A percentile compares a stretch with the other conserved stretches of the same genome.
These are phyloP conservation scores for Ogataea saltuana DNA, from an alignment of 805 yeast genomes.

Conservation along the genomic window DNA sequence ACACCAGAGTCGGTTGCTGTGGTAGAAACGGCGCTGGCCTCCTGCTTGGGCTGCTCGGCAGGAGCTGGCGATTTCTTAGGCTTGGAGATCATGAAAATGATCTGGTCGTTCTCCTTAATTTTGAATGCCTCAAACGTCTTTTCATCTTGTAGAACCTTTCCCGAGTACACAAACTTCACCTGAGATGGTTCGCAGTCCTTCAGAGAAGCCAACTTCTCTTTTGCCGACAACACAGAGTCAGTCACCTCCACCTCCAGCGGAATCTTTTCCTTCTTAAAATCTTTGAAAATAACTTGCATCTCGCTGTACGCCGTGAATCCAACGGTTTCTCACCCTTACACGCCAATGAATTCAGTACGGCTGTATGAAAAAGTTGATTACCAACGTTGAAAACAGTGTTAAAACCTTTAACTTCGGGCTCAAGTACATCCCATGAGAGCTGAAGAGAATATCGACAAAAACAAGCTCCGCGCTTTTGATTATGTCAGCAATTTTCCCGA, in stretches of 20 bases:
- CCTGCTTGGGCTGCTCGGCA: slow-evolving; percentile 25
- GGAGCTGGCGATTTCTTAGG: slow-evolving; percentile 39
- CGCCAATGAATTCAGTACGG: not conserved
- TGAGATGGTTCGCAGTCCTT: slow-evolving; percentile 71
- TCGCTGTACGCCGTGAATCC: not conserved
- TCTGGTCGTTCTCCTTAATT: slow-evolving; percentile 81
- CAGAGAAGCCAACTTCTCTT: slow-evolving; percentile 66
- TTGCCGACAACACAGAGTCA: slow-evolving; percentile 68
- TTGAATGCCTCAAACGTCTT: slow-evolving; percentile 71
- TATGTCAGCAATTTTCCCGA: slow-evolving; percentile 6
- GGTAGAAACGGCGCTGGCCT: slow-evolving; percentile 7
- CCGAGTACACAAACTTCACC: slow-evolving; percentile 87
- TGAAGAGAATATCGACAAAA: slow-evolving; percentile 3
- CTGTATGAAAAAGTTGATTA: not conserved
- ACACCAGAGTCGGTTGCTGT: slow-evolving; percentile 27
- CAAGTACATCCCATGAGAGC: not conserved
- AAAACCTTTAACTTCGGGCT: not conserved
- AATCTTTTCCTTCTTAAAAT: slow-evolving; percentile 88
- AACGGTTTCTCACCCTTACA: not conserved
- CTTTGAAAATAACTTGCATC: slow-evolving; percentile 85
- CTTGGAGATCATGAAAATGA: slow-evolving; percentile 87
- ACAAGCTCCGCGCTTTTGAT: slow-evolving; percentile 7
- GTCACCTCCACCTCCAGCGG: slow-evolving; percentile 71
- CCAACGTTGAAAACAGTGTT: not conserved
- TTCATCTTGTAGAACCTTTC: slow-evolving; percentile 84